Conservation (phyloP, 139 green algal species). For the Chlorella ohadii region DNA sequence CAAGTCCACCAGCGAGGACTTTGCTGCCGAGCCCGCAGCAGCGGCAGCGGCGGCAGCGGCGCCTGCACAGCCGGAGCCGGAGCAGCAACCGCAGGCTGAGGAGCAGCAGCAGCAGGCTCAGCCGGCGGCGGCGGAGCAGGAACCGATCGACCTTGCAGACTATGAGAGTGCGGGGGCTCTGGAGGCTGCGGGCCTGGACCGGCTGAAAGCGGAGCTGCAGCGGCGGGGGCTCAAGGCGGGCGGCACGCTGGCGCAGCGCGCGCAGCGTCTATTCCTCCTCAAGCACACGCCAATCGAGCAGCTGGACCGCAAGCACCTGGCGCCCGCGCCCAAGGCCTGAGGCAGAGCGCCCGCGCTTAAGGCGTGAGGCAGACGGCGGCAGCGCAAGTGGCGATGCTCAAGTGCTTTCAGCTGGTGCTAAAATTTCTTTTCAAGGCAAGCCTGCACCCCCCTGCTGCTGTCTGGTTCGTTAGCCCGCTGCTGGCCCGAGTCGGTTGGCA, state of each 20-base stretch:
- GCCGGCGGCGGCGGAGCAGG: background rate
- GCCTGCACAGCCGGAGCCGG: background rate
- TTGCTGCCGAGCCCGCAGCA: background rate
- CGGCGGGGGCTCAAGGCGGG: constrained; percentile 72
- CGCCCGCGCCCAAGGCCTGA: constrained; percentile 20
- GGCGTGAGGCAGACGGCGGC: too few species aligned
- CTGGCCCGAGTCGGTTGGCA: too few species aligned
- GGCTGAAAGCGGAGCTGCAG: constrained; percentile 51
- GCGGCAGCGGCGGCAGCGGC: background rate
- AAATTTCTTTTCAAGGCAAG: too few species aligned
- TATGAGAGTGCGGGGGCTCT: constrained; percentile 56
- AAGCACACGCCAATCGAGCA: constrained; percentile 49
- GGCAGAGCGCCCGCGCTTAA: too few species aligned
- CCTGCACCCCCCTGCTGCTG: too few species aligned
- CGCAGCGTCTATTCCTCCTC: constrained; percentile 67
- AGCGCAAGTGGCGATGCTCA: too few species aligned
- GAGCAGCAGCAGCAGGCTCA: background rate
- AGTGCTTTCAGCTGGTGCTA: too few species aligned
- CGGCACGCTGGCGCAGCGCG: constrained; percentile 68
- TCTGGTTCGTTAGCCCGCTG: too few species aligned
- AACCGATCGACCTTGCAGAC: constrained; percentile 33
- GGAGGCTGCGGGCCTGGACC: constrained; percentile 43
- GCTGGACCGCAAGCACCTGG: constrained; percentile 53
- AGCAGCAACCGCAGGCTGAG: background rate
- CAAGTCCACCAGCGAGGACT: constrained; percentile 4